Evolutionary conservation across 2,329 filamentous ascomycete genomes (phyloP).

Genomic region (Penicillium thymicola): DNA sequence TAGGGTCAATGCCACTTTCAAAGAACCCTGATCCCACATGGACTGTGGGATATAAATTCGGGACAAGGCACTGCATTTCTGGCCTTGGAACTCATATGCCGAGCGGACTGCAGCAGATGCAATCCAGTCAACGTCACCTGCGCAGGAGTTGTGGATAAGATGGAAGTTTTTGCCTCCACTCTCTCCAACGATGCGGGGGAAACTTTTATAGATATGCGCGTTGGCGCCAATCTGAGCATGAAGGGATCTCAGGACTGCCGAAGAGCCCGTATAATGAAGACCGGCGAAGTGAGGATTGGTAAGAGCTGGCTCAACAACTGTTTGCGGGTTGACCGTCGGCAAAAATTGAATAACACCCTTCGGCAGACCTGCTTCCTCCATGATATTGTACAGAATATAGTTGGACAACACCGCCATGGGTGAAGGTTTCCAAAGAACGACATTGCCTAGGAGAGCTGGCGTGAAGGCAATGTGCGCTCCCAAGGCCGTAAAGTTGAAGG

Average conservation of each 20-base stretch:
- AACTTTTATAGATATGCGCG: not conserved
- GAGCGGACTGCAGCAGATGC: not conserved
- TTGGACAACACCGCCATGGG: not conserved
- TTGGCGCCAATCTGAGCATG: not conserved
- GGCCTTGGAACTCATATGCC: not conserved
- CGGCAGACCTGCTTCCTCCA: not conserved
- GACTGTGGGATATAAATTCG: not conserved
- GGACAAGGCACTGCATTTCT: not conserved
- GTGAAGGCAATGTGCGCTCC: not conserved
- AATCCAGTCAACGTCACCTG: not conserved
- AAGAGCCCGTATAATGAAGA: not conserved
- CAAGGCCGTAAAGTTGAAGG: not conserved
- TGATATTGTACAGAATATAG: not conserved
- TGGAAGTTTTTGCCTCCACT: not conserved
- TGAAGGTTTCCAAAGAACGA: not conserved
- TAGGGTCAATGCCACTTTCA: not conserved
- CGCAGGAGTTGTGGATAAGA: not conserved
- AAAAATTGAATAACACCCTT: not conserved
- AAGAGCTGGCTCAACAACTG: not conserved
- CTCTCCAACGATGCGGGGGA: not conserved
- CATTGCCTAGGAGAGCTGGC: not conserved
- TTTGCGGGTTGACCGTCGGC: not conserved
- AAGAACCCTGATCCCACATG: not conserved
- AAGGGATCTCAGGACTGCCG: not conserved
- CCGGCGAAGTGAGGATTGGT: not conserved